phyloP scores from a whole-genome alignment of 495 filamentous ascomycete species.

The Neurospora discreta region DNA sequence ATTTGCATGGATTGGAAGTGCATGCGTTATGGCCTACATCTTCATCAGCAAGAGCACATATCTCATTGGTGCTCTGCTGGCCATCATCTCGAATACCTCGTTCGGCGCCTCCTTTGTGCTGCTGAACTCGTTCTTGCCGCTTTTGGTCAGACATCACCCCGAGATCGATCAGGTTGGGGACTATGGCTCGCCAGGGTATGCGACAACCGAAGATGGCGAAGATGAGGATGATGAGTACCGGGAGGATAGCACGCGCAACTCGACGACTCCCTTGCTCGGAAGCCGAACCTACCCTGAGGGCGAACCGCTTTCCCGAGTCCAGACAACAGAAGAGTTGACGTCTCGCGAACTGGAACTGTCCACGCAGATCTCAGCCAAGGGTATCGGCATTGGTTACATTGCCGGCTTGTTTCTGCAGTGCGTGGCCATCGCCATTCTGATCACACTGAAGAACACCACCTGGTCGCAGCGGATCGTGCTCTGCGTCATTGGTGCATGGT shows the following conservation, averaged over 20 bases:
- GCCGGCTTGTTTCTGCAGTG: conserved; percentile 72
- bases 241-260: conserved; percentile 22
- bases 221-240: conserved; percentile 8
- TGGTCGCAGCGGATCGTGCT: conserved; percentile 74
- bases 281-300: conserved; percentile 15
- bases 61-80: conserved; percentile 67
- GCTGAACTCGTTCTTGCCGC: conserved; percentile 72
- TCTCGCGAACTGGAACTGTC: conserved; percentile 65
- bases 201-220: conserved; percentile 3
- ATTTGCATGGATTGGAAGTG: conserved; percentile 73
- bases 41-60: conserved; percentile 63
- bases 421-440: conserved; percentile 60
- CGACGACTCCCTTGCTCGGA: conserved; percentile 34
- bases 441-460: conserved; percentile 58
- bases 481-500: conserved; percentile 86
- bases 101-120: conserved; percentile 81
- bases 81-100: conserved; percentile 82
- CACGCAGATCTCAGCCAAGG: conserved; percentile 76
- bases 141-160: conserved; percentile 71
- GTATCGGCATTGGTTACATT: conserved; percentile 83
- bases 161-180: conserved; percentile 26
- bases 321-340: conserved; percentile 32
- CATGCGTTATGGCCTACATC: conserved; percentile 82
- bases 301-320: conserved; percentile 22
- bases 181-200: not conserved